These are phyloP conservation scores for Solanum arcanum DNA, from an alignment of 257 asterid genomes.

Conservation along the genomic window DNA sequence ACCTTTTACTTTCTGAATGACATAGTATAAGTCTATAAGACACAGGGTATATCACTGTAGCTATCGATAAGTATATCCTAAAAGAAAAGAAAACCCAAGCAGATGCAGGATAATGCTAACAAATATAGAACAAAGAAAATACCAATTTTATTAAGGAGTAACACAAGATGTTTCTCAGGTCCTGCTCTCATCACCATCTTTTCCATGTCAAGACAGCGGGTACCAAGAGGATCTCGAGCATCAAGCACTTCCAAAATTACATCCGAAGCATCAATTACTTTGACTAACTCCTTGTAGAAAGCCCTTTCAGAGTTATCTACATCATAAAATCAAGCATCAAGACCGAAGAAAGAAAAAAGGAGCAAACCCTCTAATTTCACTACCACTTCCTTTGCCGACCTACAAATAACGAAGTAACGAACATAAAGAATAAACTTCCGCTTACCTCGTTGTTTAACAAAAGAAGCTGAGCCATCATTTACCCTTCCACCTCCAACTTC, in stretches of 20 bases:
- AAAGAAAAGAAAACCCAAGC: neutral
- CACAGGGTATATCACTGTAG: neutral
- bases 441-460: conserved; percentile 45
- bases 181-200: conserved; percentile 73
- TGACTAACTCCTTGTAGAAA: conserved; percentile 85
- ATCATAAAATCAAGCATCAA: neutral
- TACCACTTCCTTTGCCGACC: neutral
- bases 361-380: neutral
- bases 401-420: neutral
- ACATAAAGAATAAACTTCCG: neutral
- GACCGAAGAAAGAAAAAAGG: neutral
- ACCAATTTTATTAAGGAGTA: conserved; percentile 94
- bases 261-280: conserved; percentile 90
- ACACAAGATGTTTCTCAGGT: conserved; percentile 67
- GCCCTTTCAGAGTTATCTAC: conserved; percentile 71
- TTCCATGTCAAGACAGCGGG: conserved; percentile 90
- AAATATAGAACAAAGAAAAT: neutral
- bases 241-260: conserved; percentile 94
- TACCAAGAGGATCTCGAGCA: conserved; percentile 94
- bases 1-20: neutral
- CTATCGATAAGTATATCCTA: neutral
- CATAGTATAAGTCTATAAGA: neutral
- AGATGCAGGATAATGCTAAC: neutral
- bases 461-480: conserved; percentile 13
- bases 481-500: conserved; percentile 17